These are phyloP conservation scores for Mortierella sp. DNA, from an alignment of 371 early-diverging fungal species.

Conservation along the genomic window DNA sequence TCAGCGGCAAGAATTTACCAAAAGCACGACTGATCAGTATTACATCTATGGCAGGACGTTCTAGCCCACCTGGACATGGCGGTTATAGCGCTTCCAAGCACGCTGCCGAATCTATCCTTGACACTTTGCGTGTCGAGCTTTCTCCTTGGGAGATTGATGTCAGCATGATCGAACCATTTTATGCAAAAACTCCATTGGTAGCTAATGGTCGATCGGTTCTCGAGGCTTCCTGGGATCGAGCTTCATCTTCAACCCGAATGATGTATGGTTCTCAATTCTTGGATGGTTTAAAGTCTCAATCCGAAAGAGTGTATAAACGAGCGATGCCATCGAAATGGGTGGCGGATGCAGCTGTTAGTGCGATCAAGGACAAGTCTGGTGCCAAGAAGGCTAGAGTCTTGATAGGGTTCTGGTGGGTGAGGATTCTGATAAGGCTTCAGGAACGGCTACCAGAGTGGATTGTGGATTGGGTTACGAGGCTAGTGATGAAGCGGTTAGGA, in stretches of 20 bases:
- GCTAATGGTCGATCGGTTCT: conserved; percentile 31
- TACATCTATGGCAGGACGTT: conserved; percentile 57
- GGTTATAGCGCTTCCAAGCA: conserved; percentile 60
- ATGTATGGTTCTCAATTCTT: conserved; percentile 56
- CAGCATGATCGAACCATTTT: conserved; percentile 57
- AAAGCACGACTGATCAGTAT: conserved; percentile 55
- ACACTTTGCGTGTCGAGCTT: conserved; percentile 56
- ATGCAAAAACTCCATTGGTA: conserved; percentile 45
- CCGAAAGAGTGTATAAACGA: conserved; percentile 32
- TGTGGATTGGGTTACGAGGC: conserved; percentile 49
- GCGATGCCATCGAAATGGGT: conserved; percentile 58
- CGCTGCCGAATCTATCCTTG: conserved; percentile 58
- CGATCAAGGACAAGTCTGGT: conserved; percentile 34
- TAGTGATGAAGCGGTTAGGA: conserved; percentile 48
- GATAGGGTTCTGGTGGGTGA: conserved; percentile 56
- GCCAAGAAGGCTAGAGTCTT: conserved; percentile 47
- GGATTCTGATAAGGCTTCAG: conserved; percentile 38
- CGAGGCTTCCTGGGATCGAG: conserved; percentile 36
- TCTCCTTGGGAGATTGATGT: conserved; percentile 60
- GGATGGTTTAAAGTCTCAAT: conserved; percentile 21
- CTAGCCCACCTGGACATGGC: conserved; percentile 54
- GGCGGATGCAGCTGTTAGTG: conserved; percentile 40
- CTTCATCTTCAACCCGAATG: conserved; percentile 26
- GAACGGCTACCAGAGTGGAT: conserved; percentile 54
- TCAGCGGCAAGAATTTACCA: conserved; percentile 43